Base-by-base conservation (phyloP, 2,329 filamentous ascomycete genomes). In the Alternaria brassicae region DNA sequence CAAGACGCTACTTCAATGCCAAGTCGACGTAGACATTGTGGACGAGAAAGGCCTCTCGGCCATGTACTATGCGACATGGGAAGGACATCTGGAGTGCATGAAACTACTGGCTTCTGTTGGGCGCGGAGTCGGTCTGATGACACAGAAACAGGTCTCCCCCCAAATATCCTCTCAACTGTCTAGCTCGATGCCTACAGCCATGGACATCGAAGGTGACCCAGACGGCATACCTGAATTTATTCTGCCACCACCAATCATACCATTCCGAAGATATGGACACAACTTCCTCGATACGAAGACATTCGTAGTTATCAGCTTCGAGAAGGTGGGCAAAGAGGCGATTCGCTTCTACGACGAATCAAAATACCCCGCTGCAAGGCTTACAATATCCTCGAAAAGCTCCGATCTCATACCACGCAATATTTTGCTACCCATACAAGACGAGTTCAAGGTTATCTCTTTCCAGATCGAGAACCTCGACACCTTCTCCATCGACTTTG, bases 241-340 rank as follows among this genome's bases (percentile, higher is more conserved):
- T 67, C 84, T 99, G 12, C 95, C 95, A 21, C 95, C 95, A 19
- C 95, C 95, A 0, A 98, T 99, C 65, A 97, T 99, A 66, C 95
- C 95, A 0, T 84, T 98, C 47, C 88, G 95, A 67, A 87, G 95
- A 70, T 99, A 99, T 71, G 95, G 95, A 15, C 95, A 99, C 81
- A 99, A 98, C 78, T 99, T 99, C 83, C 84, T 99, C 34, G 95
- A 99, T 73, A 97, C 92, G 28, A 99, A 98, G 81, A 96, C 93
- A 0, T 96, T 97, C 64, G 89, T 99, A 12, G 92, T 97, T 71
- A 90, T 99, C 65, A 92, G 86, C 68, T 98, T 99, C 71, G 92
- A 94, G 51, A 89, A 90, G 60, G 82, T 86, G 25, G 88, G 85
- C 49, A 87, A 81, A 27, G 85, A 95, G 49, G 91, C 95, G 0